Percentiles rank a stretch among this genome's conserved stretches.
Conservation (phyloP, 2,329 filamentous ascomycete genomes). For the Ceratocystis huliohia region DNA sequence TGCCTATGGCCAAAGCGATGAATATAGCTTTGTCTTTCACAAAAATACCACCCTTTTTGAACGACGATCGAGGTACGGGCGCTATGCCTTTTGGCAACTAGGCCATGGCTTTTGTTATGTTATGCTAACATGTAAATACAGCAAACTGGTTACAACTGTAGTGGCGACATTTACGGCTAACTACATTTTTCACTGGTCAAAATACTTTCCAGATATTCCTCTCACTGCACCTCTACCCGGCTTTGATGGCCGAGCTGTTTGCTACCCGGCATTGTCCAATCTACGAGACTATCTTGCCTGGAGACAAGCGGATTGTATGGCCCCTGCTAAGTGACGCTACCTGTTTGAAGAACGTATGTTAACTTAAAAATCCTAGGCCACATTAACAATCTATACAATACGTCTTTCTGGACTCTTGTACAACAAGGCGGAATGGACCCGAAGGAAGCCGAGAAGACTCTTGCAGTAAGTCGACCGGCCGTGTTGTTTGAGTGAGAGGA, state of each 20-base stretch:
- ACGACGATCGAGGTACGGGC: slow-evolving; percentile 56
- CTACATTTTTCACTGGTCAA: slow-evolving; percentile 71
- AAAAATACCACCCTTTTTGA: slow-evolving; percentile 75
- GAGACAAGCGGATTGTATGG: slow-evolving; percentile 90
- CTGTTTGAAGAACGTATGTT: slow-evolving; percentile 13
- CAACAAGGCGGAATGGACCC: slow-evolving; percentile 61
- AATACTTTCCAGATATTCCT: slow-evolving; percentile 57
- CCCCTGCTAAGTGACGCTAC: not conserved
- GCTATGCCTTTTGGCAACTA: not conserved
- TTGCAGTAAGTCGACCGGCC: slow-evolving; percentile 45
- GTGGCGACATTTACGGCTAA: slow-evolving; percentile 89
- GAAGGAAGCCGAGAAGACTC: slow-evolving; percentile 65
- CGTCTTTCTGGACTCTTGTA: slow-evolving; percentile 85
- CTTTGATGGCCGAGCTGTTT: slow-evolving; percentile 84
- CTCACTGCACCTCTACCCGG: slow-evolving; percentile 67
- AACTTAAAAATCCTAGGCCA: slow-evolving; percentile 46
- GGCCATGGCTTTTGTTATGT: not conserved
- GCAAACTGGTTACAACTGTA: slow-evolving; percentile 81
- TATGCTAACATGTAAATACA: slow-evolving; percentile 28
- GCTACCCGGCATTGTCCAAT: slow-evolving; percentile 72
- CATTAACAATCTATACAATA: slow-evolving; percentile 98
- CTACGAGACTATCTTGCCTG: slow-evolving; percentile 91
- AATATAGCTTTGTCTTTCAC: slow-evolving; percentile 88
- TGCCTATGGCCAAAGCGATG: slow-evolving; percentile 88
- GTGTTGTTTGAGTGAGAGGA: not conserved